phyloP scores from a whole-genome alignment of 768 basidiomycete species.

The Phanerodontia chrysosporium region DNA sequence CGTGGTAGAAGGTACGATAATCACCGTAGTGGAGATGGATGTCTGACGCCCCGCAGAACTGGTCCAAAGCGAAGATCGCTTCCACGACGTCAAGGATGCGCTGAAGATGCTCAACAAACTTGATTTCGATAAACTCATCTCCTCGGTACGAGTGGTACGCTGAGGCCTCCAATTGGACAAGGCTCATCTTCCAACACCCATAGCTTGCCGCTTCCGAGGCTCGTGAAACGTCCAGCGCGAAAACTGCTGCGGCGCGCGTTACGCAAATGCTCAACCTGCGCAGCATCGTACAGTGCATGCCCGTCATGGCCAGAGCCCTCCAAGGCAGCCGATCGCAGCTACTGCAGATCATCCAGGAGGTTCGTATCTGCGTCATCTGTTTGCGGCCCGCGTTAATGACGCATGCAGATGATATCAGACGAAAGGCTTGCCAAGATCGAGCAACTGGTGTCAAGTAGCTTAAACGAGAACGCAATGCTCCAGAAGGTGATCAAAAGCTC shows the following conservation, averaged over 20 bases:
- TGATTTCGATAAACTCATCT: constrained; percentile 87
- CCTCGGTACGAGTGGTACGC: constrained; percentile 41
- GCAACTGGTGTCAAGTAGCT: constrained; percentile 47
- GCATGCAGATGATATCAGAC: constrained; percentile 66
- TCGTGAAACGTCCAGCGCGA: constrained; percentile 47
- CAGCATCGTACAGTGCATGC: constrained; percentile 63
- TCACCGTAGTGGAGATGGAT: neutral
- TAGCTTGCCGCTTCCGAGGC: constrained; percentile 71
- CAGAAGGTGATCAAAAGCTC: constrained; percentile 46
- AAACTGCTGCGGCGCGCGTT: constrained; percentile 65
- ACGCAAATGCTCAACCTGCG: constrained; percentile 78
- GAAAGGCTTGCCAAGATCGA: constrained; percentile 65
- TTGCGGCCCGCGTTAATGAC: neutral
- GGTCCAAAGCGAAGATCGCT: constrained; percentile 70
- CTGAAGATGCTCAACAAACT: constrained; percentile 70
- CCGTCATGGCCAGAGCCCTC: constrained; percentile 59
- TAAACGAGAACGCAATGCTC: constrained; percentile 69
- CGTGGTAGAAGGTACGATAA: constrained; percentile 66
- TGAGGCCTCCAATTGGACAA: neutral
- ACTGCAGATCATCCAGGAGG: constrained; percentile 57
- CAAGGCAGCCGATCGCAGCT: constrained; percentile 54
- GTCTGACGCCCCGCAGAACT: constrained; percentile 48
- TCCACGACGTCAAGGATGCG: constrained; percentile 61
- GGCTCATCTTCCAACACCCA: neutral
- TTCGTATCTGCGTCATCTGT: constrained; percentile 26